Base-by-base conservation (phyloP, 2,329 filamentous ascomycete genomes). In the Penicillium sp. region DNA sequence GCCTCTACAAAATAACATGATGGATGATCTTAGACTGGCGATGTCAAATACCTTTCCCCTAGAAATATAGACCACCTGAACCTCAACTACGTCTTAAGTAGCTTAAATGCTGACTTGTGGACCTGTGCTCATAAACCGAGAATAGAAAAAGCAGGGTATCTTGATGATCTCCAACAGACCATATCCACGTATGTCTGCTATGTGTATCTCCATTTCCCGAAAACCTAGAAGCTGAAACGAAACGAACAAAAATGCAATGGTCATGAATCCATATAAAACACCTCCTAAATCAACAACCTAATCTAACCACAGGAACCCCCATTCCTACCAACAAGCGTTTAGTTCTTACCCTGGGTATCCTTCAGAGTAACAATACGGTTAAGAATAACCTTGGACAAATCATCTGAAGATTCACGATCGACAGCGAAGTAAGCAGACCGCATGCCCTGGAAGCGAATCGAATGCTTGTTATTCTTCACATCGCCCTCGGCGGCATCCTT, bases 331-430 rank as follows among this genome's bases (percentile, higher is more conserved):
- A 8, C 31, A 10, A 33, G 9, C 25, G 27, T 32, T 49, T 50
- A 61, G 46, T 54, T 61, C 72, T 61, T 61, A 42, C 58, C 59
- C 55, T 60, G 55, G n/a, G 53, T 50, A 53, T 95, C 91, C 75
- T 95, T 95, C 64, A 96, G 72, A 42, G 87, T 88, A 20, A 97
- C 91, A 63, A 97, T 96, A 44, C 89, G 81, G 74, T 97, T 97
- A 27, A 97, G 74, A 42, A 97, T 81, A 57, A 95, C 77, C 69
- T 86, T 88, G 3, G 33, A 37, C 3, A 37, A 12, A n/a, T 89
- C 87, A 28, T 82, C 81, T 0, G 82, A 87, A 52, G 83, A 88
- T 62, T 95, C 89, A 43, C 80, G 81, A 67, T 96, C 91, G 68
- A 95, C 59, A 49, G 61, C 60, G 47, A 67, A 67, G 49, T 77